A percentile compares a stretch with the other conserved stretches of the same genome.
These are phyloP conservation scores for Yamadazyma siamensis DNA, from an alignment of 1,139 yeast species.

Conservation along the genomic window DNA sequence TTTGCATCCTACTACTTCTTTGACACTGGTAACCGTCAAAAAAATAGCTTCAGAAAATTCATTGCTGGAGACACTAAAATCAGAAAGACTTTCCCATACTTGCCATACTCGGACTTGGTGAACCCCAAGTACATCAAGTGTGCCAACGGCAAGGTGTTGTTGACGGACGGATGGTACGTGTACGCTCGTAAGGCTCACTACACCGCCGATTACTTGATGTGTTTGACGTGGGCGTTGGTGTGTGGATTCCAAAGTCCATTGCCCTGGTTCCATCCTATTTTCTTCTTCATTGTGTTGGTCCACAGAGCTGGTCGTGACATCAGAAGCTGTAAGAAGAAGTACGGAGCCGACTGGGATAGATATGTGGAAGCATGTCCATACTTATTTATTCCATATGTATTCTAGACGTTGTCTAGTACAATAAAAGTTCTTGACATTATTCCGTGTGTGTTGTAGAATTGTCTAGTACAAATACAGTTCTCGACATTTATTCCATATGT, in stretches of 20 bases:
- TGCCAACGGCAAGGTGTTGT: conserved; percentile 75
- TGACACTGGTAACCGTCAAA: conserved; percentile 93
- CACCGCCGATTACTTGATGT: conserved; percentile 89
- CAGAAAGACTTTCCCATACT: conserved; percentile 89
- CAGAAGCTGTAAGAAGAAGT: conserved; percentile 77
- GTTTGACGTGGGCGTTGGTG: conserved; percentile 86
- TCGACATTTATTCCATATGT: too few relatives aligned
- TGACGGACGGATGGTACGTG: conserved; percentile 92
- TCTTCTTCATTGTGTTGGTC: conserved; percentile 79
- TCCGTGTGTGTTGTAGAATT: too few relatives aligned
- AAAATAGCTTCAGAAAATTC: conserved; percentile 86
- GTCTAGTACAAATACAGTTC: too few relatives aligned
- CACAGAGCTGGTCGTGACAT: conserved; percentile 90
- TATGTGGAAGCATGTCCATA: conserved; percentile 89
- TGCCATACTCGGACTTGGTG: conserved; percentile 77
- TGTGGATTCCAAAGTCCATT: conserved; percentile 86
- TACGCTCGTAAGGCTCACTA: conserved; percentile 93
- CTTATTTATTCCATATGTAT: conserved; percentile 84
- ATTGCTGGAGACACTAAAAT: conserved; percentile 73
- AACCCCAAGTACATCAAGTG: conserved; percentile 85
- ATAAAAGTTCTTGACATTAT: too few relatives aligned
- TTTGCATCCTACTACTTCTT: conserved; percentile 82
- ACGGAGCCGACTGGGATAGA: conserved; percentile 91
- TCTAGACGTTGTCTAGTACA: too few relatives aligned
- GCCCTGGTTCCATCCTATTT: conserved; percentile 95